Percentiles rank a stretch among this genome's conserved stretches.
Evolutionary conservation across 2,329 filamentous ascomycete genomes (phyloP).

Genomic region (Cladosporium sp.): DNA sequence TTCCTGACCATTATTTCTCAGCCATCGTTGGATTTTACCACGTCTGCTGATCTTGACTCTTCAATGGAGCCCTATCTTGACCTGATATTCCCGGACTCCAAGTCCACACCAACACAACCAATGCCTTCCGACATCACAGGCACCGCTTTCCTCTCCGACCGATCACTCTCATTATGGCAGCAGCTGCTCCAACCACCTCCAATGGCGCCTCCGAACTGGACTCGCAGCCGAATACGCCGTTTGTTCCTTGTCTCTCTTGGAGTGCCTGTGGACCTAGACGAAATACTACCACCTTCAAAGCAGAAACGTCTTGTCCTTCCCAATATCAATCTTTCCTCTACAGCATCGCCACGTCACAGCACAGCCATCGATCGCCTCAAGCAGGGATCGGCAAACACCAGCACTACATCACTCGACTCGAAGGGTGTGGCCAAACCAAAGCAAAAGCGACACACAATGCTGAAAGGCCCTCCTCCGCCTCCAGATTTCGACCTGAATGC

Average conservation of each 20-base stretch:
- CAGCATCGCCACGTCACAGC: conserved; percentile 30
- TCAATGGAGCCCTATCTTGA: conserved; percentile 64
- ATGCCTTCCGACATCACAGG: conserved; percentile 24
- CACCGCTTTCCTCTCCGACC: conserved; percentile 75
- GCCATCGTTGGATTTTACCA: conserved; percentile 28
- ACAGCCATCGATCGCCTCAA: conserved; percentile 36
- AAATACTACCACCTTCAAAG: conserved; percentile 93
- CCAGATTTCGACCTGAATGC: conserved; percentile 76
- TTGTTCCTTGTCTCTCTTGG: conserved; percentile 94
- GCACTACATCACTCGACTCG: conserved; percentile 29
- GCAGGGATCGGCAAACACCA: conserved; percentile 26
- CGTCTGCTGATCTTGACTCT: conserved; percentile 55
- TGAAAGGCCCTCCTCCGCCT: conserved; percentile 53
- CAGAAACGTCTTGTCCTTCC: conserved; percentile 96
- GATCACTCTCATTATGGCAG: conserved; percentile 89
- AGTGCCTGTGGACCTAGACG: conserved; percentile 92
- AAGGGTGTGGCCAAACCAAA: conserved; percentile 23
- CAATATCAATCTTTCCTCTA: conserved; percentile 54
- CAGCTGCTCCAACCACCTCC: conserved; percentile 93
- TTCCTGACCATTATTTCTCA: conserved; percentile 28
- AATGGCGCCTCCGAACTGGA: conserved; percentile 95
- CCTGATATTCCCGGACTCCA: conserved; percentile 58
- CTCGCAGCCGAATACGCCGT: conserved; percentile 87
- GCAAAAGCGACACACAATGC: conserved; percentile 9
- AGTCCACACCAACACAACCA: conserved; percentile 33